Evolutionary conservation across 148 eudicot genomes (phyloP).

Genomic region (Rhododendron ovatum): DNA sequence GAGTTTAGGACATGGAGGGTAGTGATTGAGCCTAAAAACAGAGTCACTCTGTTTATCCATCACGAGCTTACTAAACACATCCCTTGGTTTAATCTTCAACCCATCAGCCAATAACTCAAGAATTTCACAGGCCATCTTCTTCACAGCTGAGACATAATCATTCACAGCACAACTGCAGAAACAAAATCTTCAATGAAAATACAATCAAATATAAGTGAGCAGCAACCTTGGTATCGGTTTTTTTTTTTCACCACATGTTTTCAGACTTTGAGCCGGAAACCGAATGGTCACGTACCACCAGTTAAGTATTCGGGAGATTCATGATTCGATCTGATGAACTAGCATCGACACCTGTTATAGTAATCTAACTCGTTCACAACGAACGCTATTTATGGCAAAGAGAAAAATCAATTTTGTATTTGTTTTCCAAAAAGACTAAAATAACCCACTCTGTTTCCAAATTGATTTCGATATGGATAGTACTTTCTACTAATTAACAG

Average conservation of each 20-base stretch:
- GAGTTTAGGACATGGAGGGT: constrained; percentile 40
- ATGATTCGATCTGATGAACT: background rate
- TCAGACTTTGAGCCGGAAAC: background rate
- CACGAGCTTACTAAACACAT: constrained; percentile 41
- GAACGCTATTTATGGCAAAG: no score
- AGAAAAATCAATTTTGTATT: no score
- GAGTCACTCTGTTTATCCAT: constrained; percentile 56
- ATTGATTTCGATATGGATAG: no score
- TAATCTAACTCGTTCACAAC: background rate
- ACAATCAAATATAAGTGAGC: background rate
- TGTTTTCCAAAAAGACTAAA: no score
- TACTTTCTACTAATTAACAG: no score
- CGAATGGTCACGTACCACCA: background rate
- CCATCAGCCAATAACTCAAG: constrained; percentile 51
- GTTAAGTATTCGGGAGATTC: background rate
- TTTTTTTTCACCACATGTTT: no score
- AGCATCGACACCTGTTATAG: background rate
- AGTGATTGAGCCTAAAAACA: constrained; percentile 47
- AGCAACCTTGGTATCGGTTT: no score
- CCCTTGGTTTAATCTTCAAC: constrained; percentile 30
- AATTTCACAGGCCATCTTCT: constrained; percentile 45
- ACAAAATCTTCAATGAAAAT: background rate
- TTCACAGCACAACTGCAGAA: constrained; percentile 27
- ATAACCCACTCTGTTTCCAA: no score
- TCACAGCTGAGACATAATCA: constrained; percentile 37